phyloP scores from a whole-genome alignment of 495 filamentous ascomycete genomes.

The Penicilliopsis zonata region DNA sequence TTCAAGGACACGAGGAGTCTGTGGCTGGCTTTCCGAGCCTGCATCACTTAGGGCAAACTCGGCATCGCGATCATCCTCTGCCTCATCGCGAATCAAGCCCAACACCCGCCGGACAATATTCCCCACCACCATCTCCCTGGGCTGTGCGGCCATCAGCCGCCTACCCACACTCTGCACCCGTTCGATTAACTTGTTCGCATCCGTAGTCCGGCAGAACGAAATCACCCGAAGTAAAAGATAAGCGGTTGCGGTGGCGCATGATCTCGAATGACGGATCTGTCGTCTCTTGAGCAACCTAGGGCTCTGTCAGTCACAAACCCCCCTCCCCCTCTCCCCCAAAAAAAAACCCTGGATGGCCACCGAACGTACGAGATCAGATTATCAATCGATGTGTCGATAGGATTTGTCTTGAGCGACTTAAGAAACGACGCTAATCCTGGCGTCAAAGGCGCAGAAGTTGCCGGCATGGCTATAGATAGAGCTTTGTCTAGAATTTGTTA shows the following conservation, averaged over 20 bases:
- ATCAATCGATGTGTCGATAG: constrained; percentile 70
- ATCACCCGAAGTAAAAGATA: constrained; percentile 78
- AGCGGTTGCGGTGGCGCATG: constrained; percentile 83
- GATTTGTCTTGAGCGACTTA: constrained; percentile 58
- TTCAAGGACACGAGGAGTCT: constrained; percentile 30
- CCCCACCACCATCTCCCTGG: constrained; percentile 79
- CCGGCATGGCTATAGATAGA: constrained; percentile 28
- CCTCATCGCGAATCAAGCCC: constrained; percentile 83
- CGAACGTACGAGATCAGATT: constrained; percentile 62
- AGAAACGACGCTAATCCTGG: constrained; percentile 66
- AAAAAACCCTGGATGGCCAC: no score
- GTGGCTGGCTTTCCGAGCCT: constrained; percentile 36
- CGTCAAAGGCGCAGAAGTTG: constrained; percentile 35
- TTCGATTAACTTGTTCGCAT: constrained; percentile 65
- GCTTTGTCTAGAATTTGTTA: background rate
- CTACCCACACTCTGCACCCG: constrained; percentile 65
- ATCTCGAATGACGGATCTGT: constrained; percentile 75
- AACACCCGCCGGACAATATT: constrained; percentile 87
- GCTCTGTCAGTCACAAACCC: constrained; percentile 5
- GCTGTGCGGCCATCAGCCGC: constrained; percentile 66
- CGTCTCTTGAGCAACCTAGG: constrained; percentile 74
- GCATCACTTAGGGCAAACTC: constrained; percentile 45
- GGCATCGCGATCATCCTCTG: constrained; percentile 64
- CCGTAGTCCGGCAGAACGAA: constrained; percentile 48
- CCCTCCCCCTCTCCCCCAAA: no score